A percentile compares a stretch with the other conserved stretches of the same genome.
Conservation (phyloP, 495 filamentous ascomycete species). For the Aspergillus nanangensis region DNA sequence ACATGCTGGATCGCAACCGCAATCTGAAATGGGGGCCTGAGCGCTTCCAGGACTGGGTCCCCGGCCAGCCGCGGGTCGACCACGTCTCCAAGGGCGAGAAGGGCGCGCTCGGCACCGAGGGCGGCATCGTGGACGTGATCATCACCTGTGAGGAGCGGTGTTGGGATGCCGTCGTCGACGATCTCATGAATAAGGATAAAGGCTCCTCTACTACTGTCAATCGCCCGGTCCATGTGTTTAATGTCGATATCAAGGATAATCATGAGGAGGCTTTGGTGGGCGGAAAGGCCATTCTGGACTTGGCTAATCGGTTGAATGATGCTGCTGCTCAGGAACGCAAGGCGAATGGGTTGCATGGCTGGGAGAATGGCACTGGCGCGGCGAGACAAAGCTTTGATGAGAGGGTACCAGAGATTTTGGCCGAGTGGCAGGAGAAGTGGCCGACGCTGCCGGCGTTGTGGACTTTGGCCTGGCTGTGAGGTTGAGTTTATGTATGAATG, state of each 20-base stretch:
- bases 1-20: slow-evolving; percentile 92
- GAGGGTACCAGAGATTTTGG: slow-evolving; percentile 86
- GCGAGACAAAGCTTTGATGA: slow-evolving; percentile 82
- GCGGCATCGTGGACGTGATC: slow-evolving; percentile 88
- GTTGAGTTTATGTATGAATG: slow-evolving; percentile 1
- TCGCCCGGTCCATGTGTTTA: slow-evolving; percentile 92
- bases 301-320: slow-evolving; percentile 82
- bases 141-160: slow-evolving; percentile 98
- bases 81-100: slow-evolving; percentile 54
- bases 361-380: slow-evolving; percentile 63
- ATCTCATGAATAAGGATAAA: slow-evolving; percentile 80
- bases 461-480: slow-evolving; percentile 94
- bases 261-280: slow-evolving; percentile 93
- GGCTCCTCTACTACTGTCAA: slow-evolving; percentile 80
- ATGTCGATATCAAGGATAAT: slow-evolving; percentile 97
- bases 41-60: slow-evolving; percentile 96
- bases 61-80: slow-evolving; percentile 75
- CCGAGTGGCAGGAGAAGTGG: slow-evolving; percentile 95
- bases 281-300: slow-evolving; percentile 85
- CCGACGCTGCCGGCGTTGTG: slow-evolving; percentile 86
- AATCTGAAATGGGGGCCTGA: slow-evolving; percentile 92
- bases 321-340: slow-evolving; percentile 74
- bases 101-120: slow-evolving; percentile 76
- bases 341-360: slow-evolving; percentile 54
- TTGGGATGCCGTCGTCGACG: slow-evolving; percentile 97